Base-by-base conservation (phyloP, 169 alveolate species). In the Cryptosporidium baileyi region DNA sequence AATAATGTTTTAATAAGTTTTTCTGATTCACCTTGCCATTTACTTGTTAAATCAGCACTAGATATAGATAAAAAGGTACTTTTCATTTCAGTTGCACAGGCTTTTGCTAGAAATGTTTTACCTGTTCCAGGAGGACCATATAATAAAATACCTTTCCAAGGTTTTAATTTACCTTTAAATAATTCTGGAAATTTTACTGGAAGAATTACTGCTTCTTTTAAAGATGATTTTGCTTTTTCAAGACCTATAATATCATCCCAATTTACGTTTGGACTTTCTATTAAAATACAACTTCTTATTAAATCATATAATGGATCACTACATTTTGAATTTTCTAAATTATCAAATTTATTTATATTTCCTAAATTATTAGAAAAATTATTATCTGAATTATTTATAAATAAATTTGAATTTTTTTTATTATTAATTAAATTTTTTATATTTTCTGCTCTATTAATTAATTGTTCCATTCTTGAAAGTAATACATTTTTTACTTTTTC, bases 121-220 rank as follows among this genome's bases (percentile, higher is more conserved):
- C 99, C 99, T 38, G 99, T 97, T 30, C 99, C 99, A 3, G 99
- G 99, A 17, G 99, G 99, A 54, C 98, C 98, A 79, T 95, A 95
- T 45, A 95, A 88, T 26, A 95, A 85, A 36, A 95, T 95, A 22
- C 96, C 97, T 60, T 93, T 92, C 97, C 97, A 95, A 22, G 98
- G 98, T 47, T 89, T 93, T 47, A 96, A 63, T 49, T 94, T 93
- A 2, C 80, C 98, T 74, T 91, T 93, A 89, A 97, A 97, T 19
- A 97, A 90, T 80, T 96, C 94, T 17, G 99, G 99, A 88, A 96
- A 96, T 60, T 92, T 94, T 19, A 96, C 91, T 44, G 99, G 99
- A 60, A 96, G 88, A 32, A 97, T 91, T 17, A 96, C 98, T 11
- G 99, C 99, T 81, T 97, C 99, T 89, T 96, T 89, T 41, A 97